Evolutionary conservation across 2,329 filamentous ascomycete genomes (phyloP).

Genomic region (Colletotrichum neosansevieriae): DNA sequence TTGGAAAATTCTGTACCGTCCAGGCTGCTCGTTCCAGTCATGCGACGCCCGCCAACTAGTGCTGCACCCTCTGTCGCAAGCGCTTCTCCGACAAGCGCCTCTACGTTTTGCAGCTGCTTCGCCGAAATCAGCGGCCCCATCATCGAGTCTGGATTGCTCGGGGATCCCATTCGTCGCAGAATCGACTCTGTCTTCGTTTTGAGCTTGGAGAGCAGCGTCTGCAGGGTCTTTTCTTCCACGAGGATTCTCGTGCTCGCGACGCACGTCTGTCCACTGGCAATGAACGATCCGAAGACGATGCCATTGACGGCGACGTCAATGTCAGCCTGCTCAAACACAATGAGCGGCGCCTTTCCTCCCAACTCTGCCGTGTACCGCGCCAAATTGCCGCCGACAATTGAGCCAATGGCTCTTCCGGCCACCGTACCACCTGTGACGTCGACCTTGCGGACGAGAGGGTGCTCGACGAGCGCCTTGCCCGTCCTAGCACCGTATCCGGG

Average conservation of each 20-base stretch:
- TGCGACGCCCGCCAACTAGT: constrained; percentile 60
- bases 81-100: constrained; percentile 74
- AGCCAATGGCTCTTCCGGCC: constrained; percentile 76
- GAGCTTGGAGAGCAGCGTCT: constrained; percentile 73
- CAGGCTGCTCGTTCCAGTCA: constrained; percentile 60
- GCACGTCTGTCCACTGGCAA: constrained; percentile 68
- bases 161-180: constrained; percentile 66
- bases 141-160: constrained; percentile 66
- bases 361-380: constrained; percentile 79
- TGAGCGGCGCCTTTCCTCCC: constrained; percentile 77
- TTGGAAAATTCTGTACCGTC: constrained; percentile 65
- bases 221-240: constrained; percentile 76
- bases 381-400: constrained; percentile 73
- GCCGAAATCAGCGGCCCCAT: constrained; percentile 75
- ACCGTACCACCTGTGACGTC: constrained; percentile 81
- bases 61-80: constrained; percentile 61
- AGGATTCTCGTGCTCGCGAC: constrained; percentile 82
- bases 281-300: constrained; percentile 70
- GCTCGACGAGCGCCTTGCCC: constrained; percentile 65
- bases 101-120: constrained; percentile 74
- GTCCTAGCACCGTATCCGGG: constrained; percentile 66
- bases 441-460: constrained; percentile 70
- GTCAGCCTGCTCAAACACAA: constrained; percentile 75
- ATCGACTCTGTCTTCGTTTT: constrained; percentile 71
- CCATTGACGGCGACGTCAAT: constrained; percentile 76